These are phyloP conservation scores for Apiospora kogelbergensis DNA, from an alignment of 2,329 filamentous ascomycete species.

Conservation along the genomic window DNA sequence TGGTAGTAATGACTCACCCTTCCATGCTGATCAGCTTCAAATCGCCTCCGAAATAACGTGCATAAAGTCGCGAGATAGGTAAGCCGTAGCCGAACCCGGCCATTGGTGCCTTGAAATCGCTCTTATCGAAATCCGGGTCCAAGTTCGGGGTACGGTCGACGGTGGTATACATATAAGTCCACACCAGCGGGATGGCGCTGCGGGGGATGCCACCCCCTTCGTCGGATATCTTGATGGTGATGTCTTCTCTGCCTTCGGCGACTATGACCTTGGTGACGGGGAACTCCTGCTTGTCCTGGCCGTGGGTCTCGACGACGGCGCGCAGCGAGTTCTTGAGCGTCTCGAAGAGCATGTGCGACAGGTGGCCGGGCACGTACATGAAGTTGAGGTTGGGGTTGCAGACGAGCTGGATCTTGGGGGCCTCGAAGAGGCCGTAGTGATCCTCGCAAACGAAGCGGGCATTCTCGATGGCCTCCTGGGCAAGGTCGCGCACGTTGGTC, in stretches of 20 bases:
- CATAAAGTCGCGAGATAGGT: constrained; percentile 91
- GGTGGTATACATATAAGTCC: constrained; percentile 99
- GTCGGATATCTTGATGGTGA: constrained; percentile 97
- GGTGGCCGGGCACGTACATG: constrained; percentile 99
- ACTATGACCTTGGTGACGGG: constrained; percentile 97
- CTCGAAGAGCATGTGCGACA: constrained; percentile 99
- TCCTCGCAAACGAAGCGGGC: constrained; percentile 99
- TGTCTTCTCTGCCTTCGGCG: constrained; percentile 96
- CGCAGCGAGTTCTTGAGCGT: constrained; percentile 97
- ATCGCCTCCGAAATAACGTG: constrained; percentile 95
- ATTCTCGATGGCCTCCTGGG: constrained; percentile 96
- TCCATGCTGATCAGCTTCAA: constrained; percentile 99
- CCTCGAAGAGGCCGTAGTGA: constrained; percentile 95
- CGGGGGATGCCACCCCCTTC: constrained; percentile 95
- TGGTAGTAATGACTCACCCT: constrained; percentile 63
- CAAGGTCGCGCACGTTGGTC: constrained; percentile 92
- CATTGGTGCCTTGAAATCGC: constrained; percentile 99
- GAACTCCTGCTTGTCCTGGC: constrained; percentile 93
- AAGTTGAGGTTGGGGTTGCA: constrained; percentile 94
- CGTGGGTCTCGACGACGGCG: constrained; percentile 93
- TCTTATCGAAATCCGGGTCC: constrained; percentile 98
- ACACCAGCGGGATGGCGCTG: constrained; percentile 93
- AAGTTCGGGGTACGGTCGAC: constrained; percentile 93
- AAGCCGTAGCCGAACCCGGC: constrained; percentile 98
- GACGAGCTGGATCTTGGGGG: constrained; percentile 93